A percentile compares a stretch with the other conserved stretches of the same genome.
These are phyloP conservation scores for Dactylellina parvicollis DNA, from an alignment of 2,329 filamentous ascomycete genomes.

Conservation along the genomic window DNA sequence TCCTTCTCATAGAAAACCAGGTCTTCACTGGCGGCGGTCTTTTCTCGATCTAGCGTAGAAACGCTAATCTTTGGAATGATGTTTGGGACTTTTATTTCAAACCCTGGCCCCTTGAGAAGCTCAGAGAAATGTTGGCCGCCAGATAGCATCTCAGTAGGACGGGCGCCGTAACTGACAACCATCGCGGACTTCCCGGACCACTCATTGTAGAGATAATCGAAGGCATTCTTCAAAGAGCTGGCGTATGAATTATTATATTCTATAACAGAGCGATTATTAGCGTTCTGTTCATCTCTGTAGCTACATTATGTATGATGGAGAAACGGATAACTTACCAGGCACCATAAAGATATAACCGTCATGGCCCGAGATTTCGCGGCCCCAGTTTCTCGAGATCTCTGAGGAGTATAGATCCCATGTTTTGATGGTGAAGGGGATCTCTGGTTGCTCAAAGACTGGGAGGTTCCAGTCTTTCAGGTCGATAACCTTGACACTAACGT, in stretches of 20 bases:
- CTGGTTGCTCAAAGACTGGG: constrained; percentile 62
- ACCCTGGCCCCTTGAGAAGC: constrained; percentile 16
- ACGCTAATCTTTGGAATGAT: constrained; percentile 34
- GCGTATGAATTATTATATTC: constrained; percentile 70
- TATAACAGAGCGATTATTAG: constrained; percentile 9
- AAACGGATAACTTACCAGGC: constrained; percentile 38
- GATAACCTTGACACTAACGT: constrained; percentile 58
- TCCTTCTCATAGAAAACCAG: constrained; percentile 41
- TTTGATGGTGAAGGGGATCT: constrained; percentile 61
- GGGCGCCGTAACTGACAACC: constrained; percentile 68
- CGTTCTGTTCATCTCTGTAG: background rate
- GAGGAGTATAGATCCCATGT: constrained; percentile 60
- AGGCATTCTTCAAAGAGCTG: constrained; percentile 69
- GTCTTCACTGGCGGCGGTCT: constrained; percentile 35
- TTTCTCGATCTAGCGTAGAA: constrained; percentile 43
- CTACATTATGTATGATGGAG: background rate
- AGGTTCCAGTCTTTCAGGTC: constrained; percentile 60
- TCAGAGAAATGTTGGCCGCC: constrained; percentile 47
- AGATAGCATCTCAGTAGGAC: constrained; percentile 16
- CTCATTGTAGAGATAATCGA: constrained; percentile 71
- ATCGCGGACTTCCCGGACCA: constrained; percentile 68
- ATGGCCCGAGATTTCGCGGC: constrained; percentile 59
- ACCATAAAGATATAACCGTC: constrained; percentile 62
- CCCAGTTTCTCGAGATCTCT: constrained; percentile 61
- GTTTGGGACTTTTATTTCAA: constrained; percentile 32